Base-by-base conservation (phyloP, 2,329 filamentous ascomycete species). In the Aspergillus hortae region DNA sequence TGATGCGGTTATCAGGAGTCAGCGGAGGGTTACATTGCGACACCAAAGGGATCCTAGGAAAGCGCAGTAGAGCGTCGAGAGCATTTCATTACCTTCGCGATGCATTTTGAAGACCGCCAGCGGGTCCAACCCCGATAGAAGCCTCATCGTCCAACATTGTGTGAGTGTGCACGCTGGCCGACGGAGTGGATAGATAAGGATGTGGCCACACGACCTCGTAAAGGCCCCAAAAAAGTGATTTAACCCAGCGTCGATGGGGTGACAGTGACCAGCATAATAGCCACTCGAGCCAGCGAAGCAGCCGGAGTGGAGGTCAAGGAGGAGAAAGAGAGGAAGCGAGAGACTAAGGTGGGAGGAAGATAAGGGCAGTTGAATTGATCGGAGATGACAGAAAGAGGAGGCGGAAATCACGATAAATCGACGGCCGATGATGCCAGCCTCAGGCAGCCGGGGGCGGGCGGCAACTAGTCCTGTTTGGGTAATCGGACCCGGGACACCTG, bases 61-160 rank as follows among this genome's bases (percentile, higher is more conserved):
- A 38, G n/a, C 32, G 11, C 27, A 33, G 38, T 11, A 30, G 23
- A 15, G 19, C 17, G 32, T 12, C 30, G 27, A 9, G 30, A 27
- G 6, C 14, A 32, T 17, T 4, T 44, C 32, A 6, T 41, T 67
- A 72, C 70, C 68, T 64, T 56, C 67, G 66, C 27, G 62, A 58
- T 36, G 57, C 59, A 52, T 51, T 56, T 48, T 62, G 58, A 42
- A 61, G 55, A 17, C 53, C 51, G 51, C 62, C 62, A 27, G 58
- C 54, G 36, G 65, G 55, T 46, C 58, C 61, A 50, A 59, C 56
- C 32, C 65, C 66, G 40, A 67, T 49, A 6, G 62, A 49, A 44
- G 62, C 57, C 58, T 71, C 70, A 50, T 67, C 64, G 53, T 71
- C 68, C 62, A 71, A 62, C 55, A 61, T 64, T 9, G 41, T 56